These are phyloP conservation scores for Harringtonia lauricola DNA, from an alignment of 2,329 filamentous ascomycete genomes.

Conservation along the genomic window DNA sequence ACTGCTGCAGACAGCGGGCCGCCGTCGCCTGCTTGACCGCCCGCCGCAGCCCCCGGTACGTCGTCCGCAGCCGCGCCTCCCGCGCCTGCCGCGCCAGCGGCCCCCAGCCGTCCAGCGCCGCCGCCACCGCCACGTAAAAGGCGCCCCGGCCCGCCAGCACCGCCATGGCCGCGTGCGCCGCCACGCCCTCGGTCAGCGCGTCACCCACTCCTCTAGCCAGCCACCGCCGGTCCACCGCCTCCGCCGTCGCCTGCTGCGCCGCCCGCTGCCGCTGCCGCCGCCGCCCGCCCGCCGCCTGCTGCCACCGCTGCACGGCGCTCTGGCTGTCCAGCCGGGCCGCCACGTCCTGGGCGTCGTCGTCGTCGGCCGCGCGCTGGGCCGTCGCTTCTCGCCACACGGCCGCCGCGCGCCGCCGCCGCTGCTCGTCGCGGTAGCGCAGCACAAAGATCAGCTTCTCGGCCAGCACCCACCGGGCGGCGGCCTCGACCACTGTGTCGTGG, in stretches of 20 bases:
- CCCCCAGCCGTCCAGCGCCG: constrained; percentile 11
- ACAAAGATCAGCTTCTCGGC: constrained; percentile 17
- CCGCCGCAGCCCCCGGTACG: constrained; percentile 11
- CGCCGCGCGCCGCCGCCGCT: constrained; percentile 4
- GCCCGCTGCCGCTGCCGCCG: neutral
- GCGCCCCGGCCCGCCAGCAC: constrained; percentile 11
- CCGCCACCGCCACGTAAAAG: constrained; percentile 12
- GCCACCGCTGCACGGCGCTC: constrained; percentile 10
- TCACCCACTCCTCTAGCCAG: too few species aligned
- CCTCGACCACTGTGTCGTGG: constrained; percentile 11
- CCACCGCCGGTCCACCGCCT: too few species aligned
- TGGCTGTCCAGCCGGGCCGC: constrained; percentile 11
- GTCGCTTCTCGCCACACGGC: neutral
- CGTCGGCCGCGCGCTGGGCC: neutral
- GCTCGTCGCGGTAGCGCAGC: constrained; percentile 13
- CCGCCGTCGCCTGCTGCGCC: neutral
- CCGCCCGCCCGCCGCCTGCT: neutral
- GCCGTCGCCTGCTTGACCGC: constrained; percentile 10
- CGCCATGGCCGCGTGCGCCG: constrained; percentile 3
- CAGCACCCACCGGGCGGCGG: constrained; percentile 15
- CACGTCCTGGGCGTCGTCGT: too few species aligned
- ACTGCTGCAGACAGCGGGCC: constrained; percentile 6
- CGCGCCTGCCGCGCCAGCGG: constrained; percentile 7
- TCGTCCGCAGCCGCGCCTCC: constrained; percentile 9
- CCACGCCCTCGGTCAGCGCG: constrained; percentile 1